Evolutionary conservation across 345 rosid species (phyloP), one percentile per base, ranked within the genome.

Genomic region (Eucalyptus coolabah): DNA sequence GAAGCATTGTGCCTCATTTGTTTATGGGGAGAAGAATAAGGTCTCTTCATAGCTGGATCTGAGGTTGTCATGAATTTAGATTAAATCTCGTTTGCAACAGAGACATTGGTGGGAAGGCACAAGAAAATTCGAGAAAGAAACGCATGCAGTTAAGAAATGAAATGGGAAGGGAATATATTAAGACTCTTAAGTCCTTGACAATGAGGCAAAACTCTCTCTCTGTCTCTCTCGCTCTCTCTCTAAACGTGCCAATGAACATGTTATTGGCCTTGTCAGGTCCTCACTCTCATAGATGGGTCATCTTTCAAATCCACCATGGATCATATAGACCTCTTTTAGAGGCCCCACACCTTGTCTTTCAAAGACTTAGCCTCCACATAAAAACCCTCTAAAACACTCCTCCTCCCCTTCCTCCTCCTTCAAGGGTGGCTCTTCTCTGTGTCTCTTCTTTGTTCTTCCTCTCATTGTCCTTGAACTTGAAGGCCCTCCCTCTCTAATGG

Each of bases 191-290:
- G 83, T 77, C 24, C 28, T 77, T 42, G 47, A 40, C 45, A 77
- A 77, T 40, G 42, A 72, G 26, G 83, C 30, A 77, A 77, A n/a
- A 63, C 72, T 63, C 34, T 63, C 69, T 63, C 32, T 60, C 69
- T 63, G 17, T 60, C n/a, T 24, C 77, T 28, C 67, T 59, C 67
- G 6, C n/a, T 26, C 44, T 69, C 44, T 34, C 82, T 72, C 82
- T 72, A 10, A 72, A 37, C 45, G 26, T 34, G 9, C 82, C 28
- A 19, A 10, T 77, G 88, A 93, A 91, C 92, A 89, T 90, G 93
- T 10, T 19, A 47, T 77, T 93, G 94, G 90, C 93, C 91, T 90
- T 93, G 92, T 93, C 94, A 94, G 92, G 92, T 92, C 86, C 90
- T 92, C 94, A 90, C 93, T 90, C 90, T 92, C 92, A 91, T 87